These are phyloP conservation scores for Intubia oerlemansii DNA, from an alignment of 2,329 filamentous ascomycete genomes.

Conservation along the genomic window DNA sequence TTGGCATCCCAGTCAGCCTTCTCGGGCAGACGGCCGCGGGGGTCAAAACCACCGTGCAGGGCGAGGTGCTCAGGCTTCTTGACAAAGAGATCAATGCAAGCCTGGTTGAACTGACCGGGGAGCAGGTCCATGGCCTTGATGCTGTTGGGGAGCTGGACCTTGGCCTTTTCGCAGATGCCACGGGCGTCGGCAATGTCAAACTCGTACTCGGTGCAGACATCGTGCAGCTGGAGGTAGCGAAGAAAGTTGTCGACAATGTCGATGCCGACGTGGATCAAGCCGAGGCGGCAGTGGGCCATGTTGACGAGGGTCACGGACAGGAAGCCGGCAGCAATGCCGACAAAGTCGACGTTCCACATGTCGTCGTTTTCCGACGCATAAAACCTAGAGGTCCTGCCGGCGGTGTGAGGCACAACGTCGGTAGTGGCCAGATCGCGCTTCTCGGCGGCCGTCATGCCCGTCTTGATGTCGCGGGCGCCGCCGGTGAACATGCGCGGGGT, in stretches of 20 bases:
- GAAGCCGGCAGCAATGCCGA: slow-evolving; percentile 55
- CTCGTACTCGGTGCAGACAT: slow-evolving; percentile 65
- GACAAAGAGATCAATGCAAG: slow-evolving; percentile 47
- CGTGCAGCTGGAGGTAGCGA: slow-evolving; percentile 66
- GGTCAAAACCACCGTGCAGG: slow-evolving; percentile 9
- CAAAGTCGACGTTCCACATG: slow-evolving; percentile 66
- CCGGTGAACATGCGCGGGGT: slow-evolving; percentile 35
- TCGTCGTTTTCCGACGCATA: slow-evolving; percentile 27
- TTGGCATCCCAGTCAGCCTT: slow-evolving; percentile 20
- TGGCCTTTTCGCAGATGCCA: slow-evolving; percentile 42
- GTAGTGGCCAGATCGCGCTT: slow-evolving; percentile 42
- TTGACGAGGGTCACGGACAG: slow-evolving; percentile 39
- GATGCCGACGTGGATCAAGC: slow-evolving; percentile 35
- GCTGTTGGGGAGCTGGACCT: slow-evolving; percentile 42
- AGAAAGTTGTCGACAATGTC: slow-evolving; percentile 67
- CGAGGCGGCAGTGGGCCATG: slow-evolving; percentile 31
- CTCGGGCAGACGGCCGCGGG: slow-evolving; percentile 14
- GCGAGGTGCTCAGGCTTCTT: slow-evolving; percentile 11
- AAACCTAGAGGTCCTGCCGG: slow-evolving; percentile 18
- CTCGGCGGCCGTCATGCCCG: slow-evolving; percentile 38
- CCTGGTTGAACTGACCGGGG: slow-evolving; percentile 65
- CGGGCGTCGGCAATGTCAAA: slow-evolving; percentile 45
- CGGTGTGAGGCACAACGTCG: slow-evolving; percentile 30
- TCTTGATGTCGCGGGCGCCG: slow-evolving; percentile 24
- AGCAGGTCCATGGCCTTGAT: slow-evolving; percentile 27